Conservation (phyloP, 176 grass and related monocot species). For the Musa troglodytarum region DNA sequence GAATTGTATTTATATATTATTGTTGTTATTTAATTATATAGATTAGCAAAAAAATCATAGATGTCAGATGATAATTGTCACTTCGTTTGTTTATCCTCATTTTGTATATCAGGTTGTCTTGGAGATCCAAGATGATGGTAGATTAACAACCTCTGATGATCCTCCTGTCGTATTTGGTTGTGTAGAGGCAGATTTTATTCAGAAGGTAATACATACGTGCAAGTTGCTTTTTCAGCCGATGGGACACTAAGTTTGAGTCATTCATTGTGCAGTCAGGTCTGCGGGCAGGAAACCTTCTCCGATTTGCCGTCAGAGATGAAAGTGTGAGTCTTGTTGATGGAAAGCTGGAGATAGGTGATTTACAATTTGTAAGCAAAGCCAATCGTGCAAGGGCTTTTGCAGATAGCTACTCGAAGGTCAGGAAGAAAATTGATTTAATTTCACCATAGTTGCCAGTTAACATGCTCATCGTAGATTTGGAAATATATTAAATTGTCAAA, state of each 20-base stretch:
- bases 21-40: background rate
- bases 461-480: background rate
- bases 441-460: conserved; percentile 8
- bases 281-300: conserved; percentile 58
- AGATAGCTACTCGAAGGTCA: conserved; percentile 88
- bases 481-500: background rate
- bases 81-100: background rate
- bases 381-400: conserved; percentile 71
- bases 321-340: conserved; percentile 71
- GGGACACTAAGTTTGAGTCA: background rate
- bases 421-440: background rate
- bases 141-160: conserved; percentile 73
- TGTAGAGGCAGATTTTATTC: conserved; percentile 56
- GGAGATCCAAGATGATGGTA: conserved; percentile 91
- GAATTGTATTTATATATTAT: too few relatives aligned
- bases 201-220: conserved; percentile 44
- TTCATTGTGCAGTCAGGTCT: conserved; percentile 53
- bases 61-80: background rate
- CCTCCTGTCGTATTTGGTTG: conserved; percentile 66
- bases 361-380: conserved; percentile 55
- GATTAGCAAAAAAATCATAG: background rate
- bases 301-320: conserved; percentile 73
- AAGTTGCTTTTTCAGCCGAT: conserved; percentile 9
- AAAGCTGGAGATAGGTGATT: conserved; percentile 51
- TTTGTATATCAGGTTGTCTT: conserved; percentile 61